Conservation (phyloP, 192 early-diverging fungal genomes). For the Coemansia umbellata region DNA sequence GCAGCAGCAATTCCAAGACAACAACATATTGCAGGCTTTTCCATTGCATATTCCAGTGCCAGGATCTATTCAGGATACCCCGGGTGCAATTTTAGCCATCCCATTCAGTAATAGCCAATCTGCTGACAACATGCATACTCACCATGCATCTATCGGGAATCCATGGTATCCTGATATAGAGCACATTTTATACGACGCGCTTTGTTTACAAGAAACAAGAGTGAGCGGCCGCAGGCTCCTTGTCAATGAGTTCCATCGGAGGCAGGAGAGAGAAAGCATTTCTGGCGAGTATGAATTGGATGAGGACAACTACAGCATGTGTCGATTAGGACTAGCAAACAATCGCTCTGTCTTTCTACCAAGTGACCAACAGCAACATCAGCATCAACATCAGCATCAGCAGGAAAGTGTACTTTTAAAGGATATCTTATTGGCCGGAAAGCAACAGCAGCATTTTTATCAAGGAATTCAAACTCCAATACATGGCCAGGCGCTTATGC, state of each 20-base stretch:
- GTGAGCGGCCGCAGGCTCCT: constrained; percentile 10
- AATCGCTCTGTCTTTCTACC: not conserved
- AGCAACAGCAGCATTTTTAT: too few species aligned
- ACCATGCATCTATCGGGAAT: not conserved
- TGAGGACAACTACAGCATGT: not conserved
- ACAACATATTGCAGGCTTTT: too few species aligned
- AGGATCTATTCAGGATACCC: too few species aligned
- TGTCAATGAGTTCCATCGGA: constrained; percentile 4
- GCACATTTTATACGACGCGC: not conserved
- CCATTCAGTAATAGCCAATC: not conserved
- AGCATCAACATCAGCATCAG: not conserved
- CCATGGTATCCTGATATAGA: not conserved
- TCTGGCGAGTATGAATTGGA: not conserved
- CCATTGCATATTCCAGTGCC: too few species aligned
- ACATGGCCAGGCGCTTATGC: not conserved
- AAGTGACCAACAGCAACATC: not conserved
- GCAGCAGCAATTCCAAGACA: too few species aligned
- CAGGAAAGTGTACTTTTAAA: not conserved
- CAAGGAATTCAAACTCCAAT: not conserved
- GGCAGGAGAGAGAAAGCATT: constrained; percentile 10
- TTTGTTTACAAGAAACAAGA: not conserved
- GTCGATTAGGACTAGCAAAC: constrained; percentile 1
- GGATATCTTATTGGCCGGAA: not conserved
- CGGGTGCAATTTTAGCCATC: not conserved
- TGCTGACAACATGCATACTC: not conserved